Evolutionary conservation across 257 asterid species (phyloP), one percentile per base, ranked within the genome.

Genomic region (Lycium ferocissimum): DNA sequence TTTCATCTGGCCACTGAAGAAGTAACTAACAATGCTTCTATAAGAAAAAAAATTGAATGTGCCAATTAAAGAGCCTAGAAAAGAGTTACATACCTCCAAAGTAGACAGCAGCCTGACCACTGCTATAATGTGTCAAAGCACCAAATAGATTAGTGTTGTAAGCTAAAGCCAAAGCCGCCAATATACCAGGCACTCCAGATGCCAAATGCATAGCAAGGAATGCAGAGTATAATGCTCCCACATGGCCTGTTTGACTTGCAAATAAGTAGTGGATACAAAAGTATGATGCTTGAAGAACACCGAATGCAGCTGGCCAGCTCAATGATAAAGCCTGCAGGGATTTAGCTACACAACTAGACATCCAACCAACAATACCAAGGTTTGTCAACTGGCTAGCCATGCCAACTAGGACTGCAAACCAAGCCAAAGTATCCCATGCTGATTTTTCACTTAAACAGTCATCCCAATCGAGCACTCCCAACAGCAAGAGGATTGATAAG

Each of bases 391-490:
- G 99, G 67, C 98, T 85, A 15, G 99, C 99, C 99, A 96, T 96
- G 84, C 99, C 98, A 47, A 96, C 98, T 43, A 96, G 89, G 83
- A 96, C 95, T n/a, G 99, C 99, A 85, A 96, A 94, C 99, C 99
- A 96, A 75, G 98, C 98, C 91, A 96, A 87, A 72, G 99, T 96
- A 81, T 96, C 99, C 99, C 99, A 96, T 69, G 99, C 98, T 10
- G 98, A 94, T 89, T 92, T 96, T 90, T 96, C 98, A 87, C 94
- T 93, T 71, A 96, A 88, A 88, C 99, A 96, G 87, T 96, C 99
- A 75, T 96, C 97, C 98, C 99, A 96, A 45, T 96, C 89, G 26
- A 96, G 92, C 75, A 96, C 98, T 83, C 98, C 99, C 70, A 91
- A 33, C 58, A 92, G 83, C 54, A 96, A 87, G 84, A 96, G 95